Base-by-base conservation (phyloP, 805 yeast species). In the Wickerhamomyces hampshirensis region DNA sequence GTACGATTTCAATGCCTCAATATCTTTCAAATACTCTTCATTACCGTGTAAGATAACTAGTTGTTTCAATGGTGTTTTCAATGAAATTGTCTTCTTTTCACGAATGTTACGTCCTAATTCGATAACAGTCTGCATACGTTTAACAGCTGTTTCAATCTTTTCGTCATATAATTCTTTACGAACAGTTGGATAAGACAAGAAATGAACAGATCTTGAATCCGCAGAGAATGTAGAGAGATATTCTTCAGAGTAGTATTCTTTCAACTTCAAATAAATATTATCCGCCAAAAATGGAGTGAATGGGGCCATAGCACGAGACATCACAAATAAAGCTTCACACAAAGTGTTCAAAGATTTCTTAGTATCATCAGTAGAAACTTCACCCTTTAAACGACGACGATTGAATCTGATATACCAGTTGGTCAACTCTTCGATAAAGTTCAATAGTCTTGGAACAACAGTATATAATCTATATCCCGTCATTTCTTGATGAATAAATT, bases 331-430 rank as follows among this genome's bases (percentile, higher is more conserved):
- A 23, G 93, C 95, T 60, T 88, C 96, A 39, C 89, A 80, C 62
- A 93, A 70, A 17, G 97, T 84, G 67, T 93, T 93, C 55, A 93
- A 74, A 32, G 96, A 96, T 54, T 75, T 75, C 50, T 78, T 62
- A 53, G 96, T 83, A 58, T 93, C 98, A 38, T 78, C 82, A 34
- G 76, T 64, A 42, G 95, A 96, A 42, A 75, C 81, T 57, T 83
- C 93, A 60, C 98, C 98, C 81, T 93, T 93, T 57, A 93, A 77
- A 73, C 99, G 91, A 69, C 87, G 80, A 71, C 99, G 89, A 71
- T 93, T 93, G 66, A 93, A 85, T 64, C 99, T 83, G 61, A 93
- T 93, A 71, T 93, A 93, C 98, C 98, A 93, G 71, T 93, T 93
- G 48, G 99, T 93, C 65, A 93, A 75, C 58, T 86, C 86, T 57